These are phyloP conservation scores for Chrysanthemum makinoi DNA, from an alignment of 129 eudicot species.

Conservation along the genomic window DNA sequence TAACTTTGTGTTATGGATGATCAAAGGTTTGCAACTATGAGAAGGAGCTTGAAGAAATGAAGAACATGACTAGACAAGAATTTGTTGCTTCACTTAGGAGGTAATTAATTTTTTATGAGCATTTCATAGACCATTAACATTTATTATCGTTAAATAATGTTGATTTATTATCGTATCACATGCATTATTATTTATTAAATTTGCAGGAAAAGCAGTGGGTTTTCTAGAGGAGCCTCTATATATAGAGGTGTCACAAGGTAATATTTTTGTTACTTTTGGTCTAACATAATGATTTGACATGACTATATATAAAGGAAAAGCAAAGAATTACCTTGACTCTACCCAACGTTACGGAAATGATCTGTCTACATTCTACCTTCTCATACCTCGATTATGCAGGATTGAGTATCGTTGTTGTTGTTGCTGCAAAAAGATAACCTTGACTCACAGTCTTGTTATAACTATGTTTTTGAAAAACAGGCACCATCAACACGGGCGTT, in stretches of 20 bases:
- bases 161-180: background rate
- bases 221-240: slow-evolving; percentile 92
- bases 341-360: too few species aligned
- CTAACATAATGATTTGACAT: background rate
- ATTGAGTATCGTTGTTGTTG: too few species aligned
- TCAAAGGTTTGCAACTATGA: slow-evolving; percentile 65
- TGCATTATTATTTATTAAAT: background rate
- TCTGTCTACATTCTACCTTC: too few species aligned
- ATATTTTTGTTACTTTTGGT: background rate
- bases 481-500: slow-evolving; percentile 90
- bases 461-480: slow-evolving; percentile 26
- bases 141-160: too few species aligned
- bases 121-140: slow-evolving; percentile 2
- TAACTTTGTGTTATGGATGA: background rate
- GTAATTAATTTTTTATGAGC: slow-evolving; percentile 26
- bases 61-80: slow-evolving; percentile 89
- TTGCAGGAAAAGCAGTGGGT: slow-evolving; percentile 93
- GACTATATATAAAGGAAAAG: background rate
- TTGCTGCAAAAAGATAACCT: too few species aligned
- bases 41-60: slow-evolving; percentile 87
- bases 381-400: too few species aligned
- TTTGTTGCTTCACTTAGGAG: slow-evolving; percentile 96
- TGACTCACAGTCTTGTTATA: too few species aligned
- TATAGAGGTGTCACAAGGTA: slow-evolving; percentile 95
- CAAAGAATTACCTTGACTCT: background rate